phyloP scores from a whole-genome alignment of 2,329 filamentous ascomycete genomes.

The Dissoconium aciculare region DNA sequence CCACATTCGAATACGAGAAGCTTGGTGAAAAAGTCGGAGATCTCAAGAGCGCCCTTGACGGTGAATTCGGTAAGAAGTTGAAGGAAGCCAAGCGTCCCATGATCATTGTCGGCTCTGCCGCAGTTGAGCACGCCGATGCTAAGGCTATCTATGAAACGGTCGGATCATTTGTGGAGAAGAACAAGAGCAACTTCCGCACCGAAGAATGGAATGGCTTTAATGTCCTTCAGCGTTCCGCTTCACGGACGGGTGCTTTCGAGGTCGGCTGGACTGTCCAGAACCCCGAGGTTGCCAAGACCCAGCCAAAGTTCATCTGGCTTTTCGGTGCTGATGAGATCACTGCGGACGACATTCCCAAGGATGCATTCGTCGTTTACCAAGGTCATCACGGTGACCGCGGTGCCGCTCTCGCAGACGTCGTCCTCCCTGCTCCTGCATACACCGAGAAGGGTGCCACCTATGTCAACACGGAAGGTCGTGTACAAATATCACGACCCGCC shows the following conservation, averaged over 20 bases:
- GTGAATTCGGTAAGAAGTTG: constrained; percentile 86
- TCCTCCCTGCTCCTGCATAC: constrained; percentile 88
- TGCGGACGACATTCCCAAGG: constrained; percentile 77
- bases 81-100: constrained; percentile 77
- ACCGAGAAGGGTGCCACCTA: constrained; percentile 95
- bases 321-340: constrained; percentile 86
- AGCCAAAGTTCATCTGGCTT: constrained; percentile 91
- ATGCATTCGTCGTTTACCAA: constrained; percentile 94
- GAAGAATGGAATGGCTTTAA: constrained; percentile 96
- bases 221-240: constrained; percentile 83
- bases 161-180: constrained; percentile 83
- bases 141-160: constrained; percentile 89
- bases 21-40: constrained; percentile 65
- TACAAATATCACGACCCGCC: constrained; percentile 83
- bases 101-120: constrained; percentile 88
- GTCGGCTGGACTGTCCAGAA: constrained; percentile 87
- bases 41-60: constrained; percentile 71
- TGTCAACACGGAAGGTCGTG: constrained; percentile 93
- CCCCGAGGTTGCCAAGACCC: constrained; percentile 62
- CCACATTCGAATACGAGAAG: constrained; percentile 90
- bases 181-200: constrained; percentile 73
- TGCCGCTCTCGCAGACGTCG: constrained; percentile 80
- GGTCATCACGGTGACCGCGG: constrained; percentile 93
- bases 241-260: constrained; percentile 84
- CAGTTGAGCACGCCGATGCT: constrained; percentile 78